Base-by-base conservation (phyloP, 805 yeast species). In the Candida germanica region DNA sequence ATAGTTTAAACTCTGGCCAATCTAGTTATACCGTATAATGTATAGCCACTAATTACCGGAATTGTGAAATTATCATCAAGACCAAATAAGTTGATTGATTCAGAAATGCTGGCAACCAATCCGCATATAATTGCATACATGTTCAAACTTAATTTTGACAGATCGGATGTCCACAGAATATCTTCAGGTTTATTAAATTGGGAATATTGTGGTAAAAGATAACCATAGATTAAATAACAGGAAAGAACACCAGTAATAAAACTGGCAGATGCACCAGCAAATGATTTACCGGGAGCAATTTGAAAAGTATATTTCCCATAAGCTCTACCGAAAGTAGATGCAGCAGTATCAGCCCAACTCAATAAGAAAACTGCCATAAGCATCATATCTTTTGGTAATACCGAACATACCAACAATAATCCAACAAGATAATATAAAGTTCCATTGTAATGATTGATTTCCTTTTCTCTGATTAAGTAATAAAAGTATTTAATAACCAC, bases 291-390 rank as follows among this genome's bases (percentile, higher is more conserved):
- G 43, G 74, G 69, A 5, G 83, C 72, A 14, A 91, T 59, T 52
- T 82, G 79, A 26, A 95, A 94, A 6, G 96, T 87, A 45, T 82
- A 71, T 50, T 83, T 74, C 6, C 98, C 98, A 57, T 65, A 91
- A 37, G 75, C 75, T 47, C 98, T 73, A 26, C 98, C 98, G 53
- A 89, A 63, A 0, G 96, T 87, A 3, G 96, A 87, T 2, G 98
- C 98, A 2, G 97, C 91, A 7, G 98, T 87, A 55, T 93, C 98
- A 4, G 95, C 88, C 98, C 98, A 93, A 53, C 96, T 85, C 44
- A 93, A 73, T 33, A 91, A 66, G 46, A 88, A 69, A 3, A 88
- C 79, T 15, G 95, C 71, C 66, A 87, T 71, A 18, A 89, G 66
- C 1, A 82, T 70, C 32, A 93, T 80, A 52, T 93, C 98, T 61